Conservation (phyloP, 2,329 filamentous ascomycete species). For the Penicillium sp. region DNA sequence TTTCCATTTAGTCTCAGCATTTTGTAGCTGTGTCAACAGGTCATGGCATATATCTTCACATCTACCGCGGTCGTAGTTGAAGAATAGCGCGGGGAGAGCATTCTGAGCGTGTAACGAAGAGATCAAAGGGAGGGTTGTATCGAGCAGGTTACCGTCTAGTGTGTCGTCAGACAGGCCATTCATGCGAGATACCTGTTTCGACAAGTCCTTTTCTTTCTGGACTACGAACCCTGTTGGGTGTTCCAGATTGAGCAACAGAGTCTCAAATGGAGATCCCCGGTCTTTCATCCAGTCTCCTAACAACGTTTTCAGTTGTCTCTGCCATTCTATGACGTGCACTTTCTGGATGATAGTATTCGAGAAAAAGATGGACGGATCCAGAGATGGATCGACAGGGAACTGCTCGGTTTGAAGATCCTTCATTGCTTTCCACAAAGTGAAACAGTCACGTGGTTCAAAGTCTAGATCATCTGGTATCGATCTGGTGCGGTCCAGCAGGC, state of each 20-base stretch:
- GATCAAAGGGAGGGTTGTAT: constrained; percentile 50
- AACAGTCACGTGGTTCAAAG: constrained; percentile 69
- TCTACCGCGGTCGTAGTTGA: constrained; percentile 67
- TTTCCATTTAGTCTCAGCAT: constrained; percentile 50
- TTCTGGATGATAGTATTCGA: constrained; percentile 58
- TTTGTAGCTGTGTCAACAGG: constrained; percentile 53
- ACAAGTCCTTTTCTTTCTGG: not conserved
- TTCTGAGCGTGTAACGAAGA: constrained; percentile 56
- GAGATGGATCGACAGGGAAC: constrained; percentile 45
- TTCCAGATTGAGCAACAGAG: constrained; percentile 50
- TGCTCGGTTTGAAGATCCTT: constrained; percentile 51
- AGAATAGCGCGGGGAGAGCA: constrained; percentile 70
- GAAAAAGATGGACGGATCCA: constrained; percentile 33
- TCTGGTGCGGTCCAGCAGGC: constrained; percentile 59
- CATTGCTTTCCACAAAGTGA: constrained; percentile 65
- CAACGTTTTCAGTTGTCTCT: constrained; percentile 56
- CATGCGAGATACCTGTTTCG: not conserved
- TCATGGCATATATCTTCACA: constrained; percentile 60
- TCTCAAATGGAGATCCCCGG: constrained; percentile 51
- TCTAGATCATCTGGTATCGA: constrained; percentile 65
- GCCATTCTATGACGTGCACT: constrained; percentile 65
- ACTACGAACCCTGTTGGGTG: not conserved
- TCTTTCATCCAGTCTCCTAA: constrained; percentile 62
- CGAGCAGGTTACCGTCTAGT: constrained; percentile 30
- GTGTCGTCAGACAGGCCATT: not conserved